phyloP scores from a whole-genome alignment of 2,329 filamentous ascomycete genomes.

The Bipolaris sorokiniana region DNA sequence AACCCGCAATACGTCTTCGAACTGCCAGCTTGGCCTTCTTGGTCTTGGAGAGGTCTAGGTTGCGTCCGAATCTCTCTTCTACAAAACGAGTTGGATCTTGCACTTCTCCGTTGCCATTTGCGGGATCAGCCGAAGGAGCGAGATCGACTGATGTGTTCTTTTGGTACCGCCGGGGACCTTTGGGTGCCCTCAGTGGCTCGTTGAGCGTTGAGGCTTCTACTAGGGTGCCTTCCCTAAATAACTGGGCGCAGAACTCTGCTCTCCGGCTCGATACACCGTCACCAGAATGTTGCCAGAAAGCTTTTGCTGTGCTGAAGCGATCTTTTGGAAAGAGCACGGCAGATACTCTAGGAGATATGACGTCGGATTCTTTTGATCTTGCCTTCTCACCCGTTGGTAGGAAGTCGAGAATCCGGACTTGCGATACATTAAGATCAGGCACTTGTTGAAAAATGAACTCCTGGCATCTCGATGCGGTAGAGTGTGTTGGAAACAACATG shows the following conservation, averaged over 20 bases:
- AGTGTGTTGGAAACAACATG: constrained; percentile 80
- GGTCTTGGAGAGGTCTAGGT: constrained; percentile 80
- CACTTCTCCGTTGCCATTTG: constrained; percentile 48
- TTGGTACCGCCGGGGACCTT: constrained; percentile 83
- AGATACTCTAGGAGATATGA: constrained; percentile 54
- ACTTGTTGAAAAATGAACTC: constrained; percentile 72
- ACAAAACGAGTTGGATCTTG: constrained; percentile 81
- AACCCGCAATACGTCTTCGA: constrained; percentile 84
- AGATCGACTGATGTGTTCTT: constrained; percentile 62
- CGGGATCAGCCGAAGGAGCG: constrained; percentile 18
- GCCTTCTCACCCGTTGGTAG: constrained; percentile 64
- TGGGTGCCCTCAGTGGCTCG: constrained; percentile 55
- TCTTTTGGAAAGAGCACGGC: constrained; percentile 72
- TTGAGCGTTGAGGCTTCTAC: constrained; percentile 55
- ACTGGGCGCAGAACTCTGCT: constrained; percentile 83
- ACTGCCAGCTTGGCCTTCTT: constrained; percentile 85
- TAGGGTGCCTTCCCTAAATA: constrained; percentile 73
- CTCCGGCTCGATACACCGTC: constrained; percentile 90
- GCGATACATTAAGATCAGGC: constrained; percentile 57
- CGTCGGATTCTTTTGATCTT: constrained; percentile 53
- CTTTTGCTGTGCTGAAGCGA: constrained; percentile 76
- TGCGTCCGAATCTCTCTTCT: constrained; percentile 92
- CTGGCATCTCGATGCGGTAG: constrained; percentile 73
- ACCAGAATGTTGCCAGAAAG: constrained; percentile 96
- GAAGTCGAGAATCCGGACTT: constrained; percentile 66